Percentiles rank a stretch among this genome's conserved stretches.
These are phyloP conservation scores for Sindora glabra DNA, from an alignment of 306 rosid species.

Conservation along the genomic window DNA sequence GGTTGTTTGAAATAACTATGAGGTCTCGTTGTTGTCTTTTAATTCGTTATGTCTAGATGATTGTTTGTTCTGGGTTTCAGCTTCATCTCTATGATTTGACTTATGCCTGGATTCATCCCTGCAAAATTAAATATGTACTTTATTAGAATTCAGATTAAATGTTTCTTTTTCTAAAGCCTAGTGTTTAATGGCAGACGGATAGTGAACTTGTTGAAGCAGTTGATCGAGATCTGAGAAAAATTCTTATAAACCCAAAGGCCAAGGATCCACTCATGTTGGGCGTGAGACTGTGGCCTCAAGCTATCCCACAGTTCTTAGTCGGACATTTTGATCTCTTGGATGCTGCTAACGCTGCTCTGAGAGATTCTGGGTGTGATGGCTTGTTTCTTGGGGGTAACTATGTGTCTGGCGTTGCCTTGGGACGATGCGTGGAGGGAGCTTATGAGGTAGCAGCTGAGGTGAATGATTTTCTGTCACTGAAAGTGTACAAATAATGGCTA, in stretches of 20 bases:
- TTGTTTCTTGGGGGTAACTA: conserved; percentile 89
- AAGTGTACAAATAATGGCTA: conserved; percentile 40
- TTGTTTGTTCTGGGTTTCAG: not conserved
- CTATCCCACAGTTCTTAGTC: conserved; percentile 89
- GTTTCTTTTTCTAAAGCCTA: conserved; percentile 9
- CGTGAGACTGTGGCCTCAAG: conserved; percentile 87
- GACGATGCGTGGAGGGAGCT: conserved; percentile 94
- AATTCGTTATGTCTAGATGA: conserved; percentile 14
- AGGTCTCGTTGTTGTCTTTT: not conserved
- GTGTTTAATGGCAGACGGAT: conserved; percentile 46
- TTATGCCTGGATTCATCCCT: conserved; percentile 8
- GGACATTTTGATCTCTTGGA: conserved; percentile 88
- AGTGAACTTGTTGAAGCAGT: conserved; percentile 74
- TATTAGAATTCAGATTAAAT: too few species aligned
- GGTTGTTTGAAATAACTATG: not conserved
- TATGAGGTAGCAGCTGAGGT: conserved; percentile 77
- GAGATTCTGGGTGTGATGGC: conserved; percentile 55
- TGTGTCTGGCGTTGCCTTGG: conserved; percentile 89
- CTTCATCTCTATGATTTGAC: conserved; percentile 17
- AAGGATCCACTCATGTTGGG: conserved; percentile 58
- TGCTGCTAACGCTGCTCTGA: conserved; percentile 58
- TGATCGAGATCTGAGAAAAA: conserved; percentile 78
- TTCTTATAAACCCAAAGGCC: conserved; percentile 63
- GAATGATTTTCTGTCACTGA: conserved; percentile 49
- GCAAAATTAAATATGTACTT: too few species aligned